Percentiles rank a stretch among this genome's conserved stretches.
These are phyloP conservation scores for Dipteronia dyeriana DNA, from an alignment of 345 rosid species.

Conservation along the genomic window DNA sequence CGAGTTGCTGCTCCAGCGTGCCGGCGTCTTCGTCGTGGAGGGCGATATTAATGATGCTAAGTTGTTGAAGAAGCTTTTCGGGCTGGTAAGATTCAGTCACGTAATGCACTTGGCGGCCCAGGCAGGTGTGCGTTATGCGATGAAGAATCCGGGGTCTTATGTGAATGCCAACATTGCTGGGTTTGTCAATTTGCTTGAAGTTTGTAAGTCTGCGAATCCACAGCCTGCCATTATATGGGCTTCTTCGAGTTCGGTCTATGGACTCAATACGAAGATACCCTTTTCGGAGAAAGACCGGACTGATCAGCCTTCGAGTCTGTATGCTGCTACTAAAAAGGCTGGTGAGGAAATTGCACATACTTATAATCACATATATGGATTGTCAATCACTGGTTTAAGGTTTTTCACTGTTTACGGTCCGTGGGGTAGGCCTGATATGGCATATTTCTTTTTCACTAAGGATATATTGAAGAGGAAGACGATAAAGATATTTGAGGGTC, in stretches of 20 bases:
- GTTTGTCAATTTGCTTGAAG: constrained; percentile 49
- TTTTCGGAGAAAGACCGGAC: constrained; percentile 56
- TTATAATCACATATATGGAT: constrained; percentile 52
- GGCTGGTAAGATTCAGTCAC: constrained; percentile 51
- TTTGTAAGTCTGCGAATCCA: constrained; percentile 43
- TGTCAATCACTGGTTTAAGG: constrained; percentile 49
- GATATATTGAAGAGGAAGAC: constrained; percentile 50
- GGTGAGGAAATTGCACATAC: constrained; percentile 61
- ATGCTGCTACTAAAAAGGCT: constrained; percentile 61
- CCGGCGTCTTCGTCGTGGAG: constrained; percentile 46
- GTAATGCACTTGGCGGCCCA: constrained; percentile 61
- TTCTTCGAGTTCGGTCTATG: constrained; percentile 60
- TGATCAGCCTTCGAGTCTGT: constrained; percentile 50
- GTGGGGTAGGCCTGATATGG: constrained; percentile 60
- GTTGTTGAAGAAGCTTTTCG: constrained; percentile 43
- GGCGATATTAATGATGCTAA: constrained; percentile 47
- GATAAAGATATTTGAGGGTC: constrained; percentile 41
- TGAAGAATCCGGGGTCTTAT: constrained; percentile 51
- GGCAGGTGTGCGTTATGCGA: constrained; percentile 56
- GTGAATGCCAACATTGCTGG: constrained; percentile 56
- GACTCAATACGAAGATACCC: constrained; percentile 49
- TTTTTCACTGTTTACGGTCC: constrained; percentile 60
- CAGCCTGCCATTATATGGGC: constrained; percentile 62
- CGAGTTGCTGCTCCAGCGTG: constrained; percentile 34
- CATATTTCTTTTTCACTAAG: constrained; percentile 54